phyloP scores from a whole-genome alignment of 2,329 filamentous ascomycete species.

The Pseudogymnoascus sp. region DNA sequence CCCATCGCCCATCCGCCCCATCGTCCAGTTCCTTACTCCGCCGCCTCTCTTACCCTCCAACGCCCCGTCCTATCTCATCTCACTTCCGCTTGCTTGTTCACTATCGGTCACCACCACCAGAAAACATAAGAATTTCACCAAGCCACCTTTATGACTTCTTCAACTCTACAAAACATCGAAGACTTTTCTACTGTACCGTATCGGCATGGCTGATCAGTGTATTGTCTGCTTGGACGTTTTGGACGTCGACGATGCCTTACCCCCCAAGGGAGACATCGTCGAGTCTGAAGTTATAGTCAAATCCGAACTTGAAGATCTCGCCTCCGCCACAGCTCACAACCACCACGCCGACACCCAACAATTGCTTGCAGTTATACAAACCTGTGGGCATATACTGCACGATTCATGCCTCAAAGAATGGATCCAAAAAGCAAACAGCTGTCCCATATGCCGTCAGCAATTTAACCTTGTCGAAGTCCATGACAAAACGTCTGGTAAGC shows the following conservation, averaged over 20 bases:
- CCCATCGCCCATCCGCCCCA: too few species aligned
- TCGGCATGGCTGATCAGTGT: constrained; percentile 50
- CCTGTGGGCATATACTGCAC: constrained; percentile 88
- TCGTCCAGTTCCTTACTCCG: constrained; percentile 2
- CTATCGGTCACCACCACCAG: not conserved
- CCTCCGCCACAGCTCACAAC: constrained; percentile 18
- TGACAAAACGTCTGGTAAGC: constrained; percentile 69
- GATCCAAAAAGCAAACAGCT: constrained; percentile 95
- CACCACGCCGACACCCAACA: constrained; percentile 13
- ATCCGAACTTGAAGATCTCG: constrained; percentile 1
- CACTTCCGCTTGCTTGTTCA: constrained; percentile 2
- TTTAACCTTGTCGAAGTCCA: constrained; percentile 88
- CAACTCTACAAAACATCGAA: constrained; percentile 2
- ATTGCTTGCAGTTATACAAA: constrained; percentile 50
- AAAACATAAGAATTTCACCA: not conserved
- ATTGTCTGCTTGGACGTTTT: constrained; percentile 55
- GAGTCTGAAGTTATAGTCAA: constrained; percentile 11
- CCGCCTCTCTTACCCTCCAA: constrained; percentile 6
- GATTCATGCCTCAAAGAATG: constrained; percentile 87
- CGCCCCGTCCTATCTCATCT: constrained; percentile 6
- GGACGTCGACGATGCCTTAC: constrained; percentile 36
- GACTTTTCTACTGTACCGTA: constrained; percentile 7
- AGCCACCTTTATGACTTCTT: constrained; percentile 12
- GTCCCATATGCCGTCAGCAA: constrained; percentile 85
- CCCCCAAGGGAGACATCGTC: constrained; percentile 21